Evolutionary conservation across 2,329 filamentous ascomycete species (phyloP).

Genomic region (Penicillium freii): DNA sequence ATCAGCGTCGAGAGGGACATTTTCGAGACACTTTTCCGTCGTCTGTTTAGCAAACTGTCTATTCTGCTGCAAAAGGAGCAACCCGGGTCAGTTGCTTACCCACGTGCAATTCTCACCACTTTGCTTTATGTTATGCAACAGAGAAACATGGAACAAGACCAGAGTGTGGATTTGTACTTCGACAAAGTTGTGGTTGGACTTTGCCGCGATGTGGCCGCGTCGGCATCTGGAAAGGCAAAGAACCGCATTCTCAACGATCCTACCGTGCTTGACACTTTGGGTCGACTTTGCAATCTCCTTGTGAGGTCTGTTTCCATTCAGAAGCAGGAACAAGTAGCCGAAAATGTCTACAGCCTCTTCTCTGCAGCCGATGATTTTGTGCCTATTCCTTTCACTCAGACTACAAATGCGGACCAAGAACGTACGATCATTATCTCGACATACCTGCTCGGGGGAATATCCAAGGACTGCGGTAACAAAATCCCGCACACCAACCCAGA

Average conservation of each 20-base stretch:
- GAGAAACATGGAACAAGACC: conserved; percentile 45
- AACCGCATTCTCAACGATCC: conserved; percentile 50
- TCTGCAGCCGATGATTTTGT: conserved; percentile 34
- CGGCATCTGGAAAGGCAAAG: conserved; percentile 33
- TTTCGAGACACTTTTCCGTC: conserved; percentile 62
- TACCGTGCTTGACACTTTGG: conserved; percentile 58
- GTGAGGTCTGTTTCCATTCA: conserved; percentile 54
- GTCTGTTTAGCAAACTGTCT: conserved; percentile 63
- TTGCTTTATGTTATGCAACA: conserved; percentile 61
- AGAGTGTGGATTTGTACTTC: conserved; percentile 48
- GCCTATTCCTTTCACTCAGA: conserved; percentile 36
- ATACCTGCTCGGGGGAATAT: conserved; percentile 55
- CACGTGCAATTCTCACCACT: conserved; percentile 60
- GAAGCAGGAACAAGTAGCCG: conserved; percentile 52
- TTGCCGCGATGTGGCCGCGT: conserved; percentile 39
- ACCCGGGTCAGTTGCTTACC: conserved; percentile 51
- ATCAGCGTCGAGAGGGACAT: conserved; percentile 62
- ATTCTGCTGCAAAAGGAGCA: conserved; percentile 53
- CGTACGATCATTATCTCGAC: conserved; percentile 57
- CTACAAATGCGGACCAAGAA: conserved; percentile 35
- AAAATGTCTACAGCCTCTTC: conserved; percentile 57
- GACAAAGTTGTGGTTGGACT: conserved; percentile 52
- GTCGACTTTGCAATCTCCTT: conserved; percentile 60
- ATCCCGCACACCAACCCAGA: conserved; percentile 34
- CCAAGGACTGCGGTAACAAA: conserved; percentile 33